phyloP scores from a whole-genome alignment of 2,329 filamentous ascomycete species.

The Cercospora nicotianae region DNA sequence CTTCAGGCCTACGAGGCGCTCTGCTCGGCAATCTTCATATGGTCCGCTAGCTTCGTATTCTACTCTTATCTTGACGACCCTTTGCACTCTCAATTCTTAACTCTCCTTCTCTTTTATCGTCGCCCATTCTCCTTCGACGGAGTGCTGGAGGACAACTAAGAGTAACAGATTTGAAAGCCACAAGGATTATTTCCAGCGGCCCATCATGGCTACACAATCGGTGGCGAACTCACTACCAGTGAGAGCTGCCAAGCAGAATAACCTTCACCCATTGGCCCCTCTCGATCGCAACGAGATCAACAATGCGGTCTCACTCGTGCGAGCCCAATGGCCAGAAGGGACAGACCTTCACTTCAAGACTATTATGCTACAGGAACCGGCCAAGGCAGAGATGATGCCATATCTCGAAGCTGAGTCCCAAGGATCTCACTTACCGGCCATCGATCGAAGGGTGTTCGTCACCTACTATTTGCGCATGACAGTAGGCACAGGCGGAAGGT shows the following conservation, averaged over 20 bases:
- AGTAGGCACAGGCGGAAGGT: slow-evolving; percentile 42
- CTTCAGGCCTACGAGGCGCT: background rate
- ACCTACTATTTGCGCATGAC: slow-evolving; percentile 61
- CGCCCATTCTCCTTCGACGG: background rate
- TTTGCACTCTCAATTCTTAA: background rate
- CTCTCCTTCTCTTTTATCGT: background rate
- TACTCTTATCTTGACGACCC: background rate
- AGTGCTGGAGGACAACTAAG: background rate
- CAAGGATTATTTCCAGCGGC: background rate
- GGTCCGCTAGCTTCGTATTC: background rate
- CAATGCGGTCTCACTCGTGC: slow-evolving; percentile 52
- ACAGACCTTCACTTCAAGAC: slow-evolving; percentile 64
- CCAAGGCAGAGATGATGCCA: slow-evolving; percentile 36
- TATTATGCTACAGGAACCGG: slow-evolving; percentile 50
- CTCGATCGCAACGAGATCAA: slow-evolving; percentile 60
- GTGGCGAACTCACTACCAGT: slow-evolving; percentile 30
- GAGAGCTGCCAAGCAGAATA: slow-evolving; percentile 27
- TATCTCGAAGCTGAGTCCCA: slow-evolving; percentile 37
- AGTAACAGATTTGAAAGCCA: background rate
- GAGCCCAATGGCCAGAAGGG: slow-evolving; percentile 55
- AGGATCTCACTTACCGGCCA: slow-evolving; percentile 43
- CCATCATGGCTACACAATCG: slow-evolving; percentile 23
- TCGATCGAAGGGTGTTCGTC: slow-evolving; percentile 53
- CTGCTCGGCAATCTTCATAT: background rate
- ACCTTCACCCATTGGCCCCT: slow-evolving; percentile 60